Evolutionary conservation across 2,329 filamentous ascomycete genomes (phyloP), one percentile per base, ranked within the genome.

Genomic region (Cladosporium colombiae): DNA sequence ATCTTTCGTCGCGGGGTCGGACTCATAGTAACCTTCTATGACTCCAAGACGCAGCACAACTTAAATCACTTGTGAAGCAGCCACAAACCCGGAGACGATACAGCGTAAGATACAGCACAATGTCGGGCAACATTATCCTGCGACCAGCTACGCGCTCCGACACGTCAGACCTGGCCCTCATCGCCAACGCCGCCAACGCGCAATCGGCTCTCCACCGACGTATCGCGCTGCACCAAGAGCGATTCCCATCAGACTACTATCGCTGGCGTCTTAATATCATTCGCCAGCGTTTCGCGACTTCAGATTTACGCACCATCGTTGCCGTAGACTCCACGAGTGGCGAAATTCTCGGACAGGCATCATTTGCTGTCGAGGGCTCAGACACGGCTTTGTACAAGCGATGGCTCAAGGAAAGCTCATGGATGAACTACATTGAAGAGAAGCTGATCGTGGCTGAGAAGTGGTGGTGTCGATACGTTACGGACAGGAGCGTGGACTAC

Each of bases 181-280:
- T 44, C 4, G 56, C 56, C 56, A 59, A 59, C 37, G 56, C 56
- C 23, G 56, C 33, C 16, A 44, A 44, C 23, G 56, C 25, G 35
- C 25, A 29, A 7, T 59, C 56, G 5, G 56, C 37, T 3, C 56
- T 59, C 6, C 56, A 59, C 37, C 23, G 56, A n/a, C 56, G 56
- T 23, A 59, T 59, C 27, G 56, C 56, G 14, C 56, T 29, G 5
- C 14, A 46, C 35, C 56, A 59, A 46, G 21, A 44, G n/a, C 35
- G 46, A 37, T 46, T 44, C 6, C 35, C 56, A 16, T 44, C 56
- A 5, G 56, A 59, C 37, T 59, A 59, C 35, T 40, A 40, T 25
- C 56, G 23, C 11, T 59, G 56, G 56, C 56, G 56, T 25, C 56
- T 59, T 23, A 59, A 59, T 10, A 59, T 59, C 56, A 46, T 59